Percentiles rank a stretch among this genome's conserved stretches.
Conservation (phyloP, 1,139 yeast species). For the Diutina neorugosa region DNA sequence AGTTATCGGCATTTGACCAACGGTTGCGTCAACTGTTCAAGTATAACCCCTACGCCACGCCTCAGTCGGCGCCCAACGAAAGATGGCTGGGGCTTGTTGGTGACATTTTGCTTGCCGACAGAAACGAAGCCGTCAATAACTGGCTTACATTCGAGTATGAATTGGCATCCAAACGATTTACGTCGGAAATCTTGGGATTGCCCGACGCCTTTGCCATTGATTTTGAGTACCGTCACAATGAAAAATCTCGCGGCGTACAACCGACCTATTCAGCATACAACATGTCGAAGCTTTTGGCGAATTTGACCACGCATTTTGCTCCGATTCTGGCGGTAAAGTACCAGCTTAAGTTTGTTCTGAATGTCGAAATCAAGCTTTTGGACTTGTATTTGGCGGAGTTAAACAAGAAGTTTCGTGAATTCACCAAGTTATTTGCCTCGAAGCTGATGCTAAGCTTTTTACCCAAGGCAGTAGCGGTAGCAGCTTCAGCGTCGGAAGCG, state of each 20-base stretch:
- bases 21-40: slow-evolving; percentile 39
- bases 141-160: slow-evolving; percentile 62
- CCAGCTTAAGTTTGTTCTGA: slow-evolving; percentile 57
- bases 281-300: slow-evolving; percentile 50
- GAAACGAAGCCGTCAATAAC: slow-evolving; percentile 25
- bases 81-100: slow-evolving; percentile 54
- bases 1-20: slow-evolving; percentile 48
- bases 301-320: slow-evolving; percentile 51
- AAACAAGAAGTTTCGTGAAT: slow-evolving; percentile 25
- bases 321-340: slow-evolving; percentile 46
- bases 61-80: slow-evolving; percentile 17
- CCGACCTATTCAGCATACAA: slow-evolving; percentile 63
- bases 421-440: slow-evolving; percentile 31
- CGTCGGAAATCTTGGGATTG: slow-evolving; percentile 39
- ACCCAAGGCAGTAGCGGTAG: neutral
- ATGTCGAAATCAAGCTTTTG: slow-evolving; percentile 54
- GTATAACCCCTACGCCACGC: slow-evolving; percentile 35
- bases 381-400: slow-evolving; percentile 47
- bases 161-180: slow-evolving; percentile 44
- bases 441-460: slow-evolving; percentile 15
- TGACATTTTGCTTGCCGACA: slow-evolving; percentile 31
- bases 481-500: neutral
- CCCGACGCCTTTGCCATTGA: slow-evolving; percentile 51
- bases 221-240: slow-evolving; percentile 33
- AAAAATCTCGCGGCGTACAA: slow-evolving; percentile 15